These are phyloP conservation scores for Chlamydomonas reinhardtii DNA, from an alignment of 163 green algal genomes.

Conservation along the genomic window DNA sequence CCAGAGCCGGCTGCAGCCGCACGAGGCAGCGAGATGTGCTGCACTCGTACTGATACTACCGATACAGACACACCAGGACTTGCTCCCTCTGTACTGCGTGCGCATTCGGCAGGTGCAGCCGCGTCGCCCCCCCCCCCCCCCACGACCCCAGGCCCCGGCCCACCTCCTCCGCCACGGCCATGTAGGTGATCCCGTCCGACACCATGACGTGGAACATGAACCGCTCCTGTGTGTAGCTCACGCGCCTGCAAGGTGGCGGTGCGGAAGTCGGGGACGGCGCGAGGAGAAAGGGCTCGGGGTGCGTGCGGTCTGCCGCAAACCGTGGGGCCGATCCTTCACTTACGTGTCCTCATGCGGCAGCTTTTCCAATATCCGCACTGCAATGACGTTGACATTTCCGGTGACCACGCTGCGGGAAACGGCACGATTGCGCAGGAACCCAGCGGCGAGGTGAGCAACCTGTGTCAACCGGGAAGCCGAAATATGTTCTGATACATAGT, in stretches of 20 bases:
- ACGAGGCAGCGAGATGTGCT: no score
- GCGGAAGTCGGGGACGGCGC: neutral
- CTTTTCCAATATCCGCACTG: constrained; percentile 89
- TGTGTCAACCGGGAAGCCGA: neutral
- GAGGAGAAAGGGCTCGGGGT: neutral
- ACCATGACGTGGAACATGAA: constrained; percentile 94
- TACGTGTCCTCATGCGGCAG: constrained; percentile 77
- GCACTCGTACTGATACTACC: no score
- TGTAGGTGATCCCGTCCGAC: constrained; percentile 83
- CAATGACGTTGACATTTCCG: constrained; percentile 85
- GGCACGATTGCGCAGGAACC: neutral
- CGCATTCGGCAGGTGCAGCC: no score
- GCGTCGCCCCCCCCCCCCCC: no score
- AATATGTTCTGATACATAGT: neutral
- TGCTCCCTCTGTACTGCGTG: no score
- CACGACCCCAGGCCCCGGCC: neutral
- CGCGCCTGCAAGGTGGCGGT: constrained; percentile 54
- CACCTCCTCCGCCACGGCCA: constrained; percentile 93
- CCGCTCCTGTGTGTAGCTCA: constrained; percentile 82
- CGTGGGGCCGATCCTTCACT: no score
- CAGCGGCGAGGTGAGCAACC: no score
- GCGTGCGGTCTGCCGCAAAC: no score
- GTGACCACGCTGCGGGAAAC: constrained; percentile 64
- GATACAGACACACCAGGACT: no score
- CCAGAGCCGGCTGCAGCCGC: no score